These are phyloP conservation scores for Tetrapyrgos nigripes DNA, from an alignment of 1,284 basidiomycete genomes.

Conservation along the genomic window DNA sequence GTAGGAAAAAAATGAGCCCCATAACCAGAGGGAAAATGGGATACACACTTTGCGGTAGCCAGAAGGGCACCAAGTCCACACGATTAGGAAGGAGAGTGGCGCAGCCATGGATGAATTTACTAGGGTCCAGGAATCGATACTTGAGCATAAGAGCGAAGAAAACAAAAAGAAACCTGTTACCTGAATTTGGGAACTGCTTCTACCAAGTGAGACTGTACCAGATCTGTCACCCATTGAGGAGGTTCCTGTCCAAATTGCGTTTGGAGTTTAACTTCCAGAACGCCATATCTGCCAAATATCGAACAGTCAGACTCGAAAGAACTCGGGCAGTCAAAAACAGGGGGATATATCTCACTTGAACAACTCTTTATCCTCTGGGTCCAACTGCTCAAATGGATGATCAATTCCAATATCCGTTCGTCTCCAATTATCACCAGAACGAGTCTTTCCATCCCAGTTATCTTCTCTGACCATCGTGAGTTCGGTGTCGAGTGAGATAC, in stretches of 20 bases:
- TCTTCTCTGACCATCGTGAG: constrained; percentile 95
- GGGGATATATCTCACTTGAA: constrained; percentile 75
- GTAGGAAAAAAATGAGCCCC: constrained; percentile 21
- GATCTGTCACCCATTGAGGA: constrained; percentile 94
- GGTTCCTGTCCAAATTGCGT: constrained; percentile 97
- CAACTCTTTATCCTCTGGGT: constrained; percentile 84
- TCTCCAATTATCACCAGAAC: constrained; percentile 92
- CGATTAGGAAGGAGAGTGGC: constrained; percentile 92
- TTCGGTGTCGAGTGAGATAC: constrained; percentile 98
- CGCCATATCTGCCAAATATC: constrained; percentile 65
- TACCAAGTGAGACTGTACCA: constrained; percentile 94
- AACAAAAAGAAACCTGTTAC: constrained; percentile 38
- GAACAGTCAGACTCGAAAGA: neutral
- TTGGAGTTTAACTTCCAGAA: constrained; percentile 97
- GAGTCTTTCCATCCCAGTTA: constrained; percentile 89
- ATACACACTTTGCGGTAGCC: constrained; percentile 92
- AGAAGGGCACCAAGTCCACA: constrained; percentile 98
- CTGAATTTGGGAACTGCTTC: constrained; percentile 94
- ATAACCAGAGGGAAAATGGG: constrained; percentile 13
- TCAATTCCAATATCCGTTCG: constrained; percentile 95
- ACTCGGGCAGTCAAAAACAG: neutral
- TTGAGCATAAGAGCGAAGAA: neutral
- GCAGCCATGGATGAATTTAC: constrained; percentile 98
- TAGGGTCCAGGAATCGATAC: constrained; percentile 33
- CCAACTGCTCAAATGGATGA: constrained; percentile 85